A percentile compares a stretch with the other conserved stretches of the same genome.
Evolutionary conservation across 208 protist genomes (phyloP).

Genomic region (Leishmania gerbilli): DNA sequence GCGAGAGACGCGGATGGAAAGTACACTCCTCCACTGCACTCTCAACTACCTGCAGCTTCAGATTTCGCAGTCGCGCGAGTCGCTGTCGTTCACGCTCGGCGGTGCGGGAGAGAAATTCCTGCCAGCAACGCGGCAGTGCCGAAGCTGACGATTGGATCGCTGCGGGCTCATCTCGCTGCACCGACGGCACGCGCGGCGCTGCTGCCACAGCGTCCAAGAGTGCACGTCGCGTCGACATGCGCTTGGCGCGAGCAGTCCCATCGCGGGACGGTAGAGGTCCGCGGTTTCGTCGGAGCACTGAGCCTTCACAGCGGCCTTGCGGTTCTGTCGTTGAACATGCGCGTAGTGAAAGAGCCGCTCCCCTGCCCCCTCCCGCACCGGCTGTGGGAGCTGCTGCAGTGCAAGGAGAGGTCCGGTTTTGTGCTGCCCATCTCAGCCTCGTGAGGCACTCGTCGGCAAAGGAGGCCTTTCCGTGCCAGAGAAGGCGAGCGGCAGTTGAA

Average conservation of each 20-base stretch:
- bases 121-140: background rate
- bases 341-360: conserved; percentile 13
- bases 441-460: background rate
- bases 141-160: background rate
- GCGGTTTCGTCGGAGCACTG: background rate
- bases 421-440: background rate
- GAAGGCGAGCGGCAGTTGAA: background rate
- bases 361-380: background rate
- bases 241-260: background rate
- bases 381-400: background rate
- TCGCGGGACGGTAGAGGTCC: background rate
- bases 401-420: background rate
- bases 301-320: background rate
- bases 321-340: background rate
- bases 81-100: conserved; percentile 3
- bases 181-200: too few relatives aligned
- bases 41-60: conserved; percentile 14
- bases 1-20: conserved; percentile 1
- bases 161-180: background rate
- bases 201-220: conserved; percentile 1
- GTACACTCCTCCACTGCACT: conserved; percentile 3
- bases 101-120: background rate
- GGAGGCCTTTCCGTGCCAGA: background rate
- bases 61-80: background rate
- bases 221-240: background rate